Base-by-base conservation (phyloP, 2,329 filamentous ascomycete species). In the Fusarium pseudonygamai region DNA sequence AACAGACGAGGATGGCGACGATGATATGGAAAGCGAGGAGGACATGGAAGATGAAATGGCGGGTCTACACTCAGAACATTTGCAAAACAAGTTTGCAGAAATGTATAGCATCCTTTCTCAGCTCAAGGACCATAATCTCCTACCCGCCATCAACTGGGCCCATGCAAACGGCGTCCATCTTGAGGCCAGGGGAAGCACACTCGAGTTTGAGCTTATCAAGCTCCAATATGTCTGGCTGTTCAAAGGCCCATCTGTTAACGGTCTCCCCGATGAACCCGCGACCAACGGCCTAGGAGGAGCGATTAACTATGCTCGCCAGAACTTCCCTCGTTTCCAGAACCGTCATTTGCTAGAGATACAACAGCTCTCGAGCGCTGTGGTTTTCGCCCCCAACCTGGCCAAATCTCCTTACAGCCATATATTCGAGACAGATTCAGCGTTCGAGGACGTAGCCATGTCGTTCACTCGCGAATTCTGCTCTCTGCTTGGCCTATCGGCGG, bases 381-480 rank as follows among this genome's bases (percentile, higher is more conserved):
- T 94, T 0, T 99, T 92, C 82, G 89, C 88, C 40, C 86, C 91
- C 6, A 97, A 97, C 79, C 86, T 98, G 4, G 79, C 84, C 26
- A 85, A 87, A 13, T 97, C 94, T 3, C 96, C 96, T 0, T 99
- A 98, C 83, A 84, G 84, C n/a, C 80, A 87, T 59, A 89, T 94
- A 49, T 97, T 98, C 82, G 89, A 93, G 79, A 94, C 92, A 60
- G 85, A 90, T 13, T 88, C 88, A 7, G 91, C 93, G 1, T 99
- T 96, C 87, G 90, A 93, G 45, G 94, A 97, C 71, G 93, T 97
- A 4, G 91, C 94, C 10, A 85, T 90, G n/a, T 93, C 93, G 7
- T 99, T 99, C 80, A 97, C 93, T 2, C 91, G 93, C 67, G 96
- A 98, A 80, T 99, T 98, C 84, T 99, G 96, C 85, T 95, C 93